phyloP scores from a whole-genome alignment of 1,284 basidiomycete species.

The Leccinum fuscescens region DNA sequence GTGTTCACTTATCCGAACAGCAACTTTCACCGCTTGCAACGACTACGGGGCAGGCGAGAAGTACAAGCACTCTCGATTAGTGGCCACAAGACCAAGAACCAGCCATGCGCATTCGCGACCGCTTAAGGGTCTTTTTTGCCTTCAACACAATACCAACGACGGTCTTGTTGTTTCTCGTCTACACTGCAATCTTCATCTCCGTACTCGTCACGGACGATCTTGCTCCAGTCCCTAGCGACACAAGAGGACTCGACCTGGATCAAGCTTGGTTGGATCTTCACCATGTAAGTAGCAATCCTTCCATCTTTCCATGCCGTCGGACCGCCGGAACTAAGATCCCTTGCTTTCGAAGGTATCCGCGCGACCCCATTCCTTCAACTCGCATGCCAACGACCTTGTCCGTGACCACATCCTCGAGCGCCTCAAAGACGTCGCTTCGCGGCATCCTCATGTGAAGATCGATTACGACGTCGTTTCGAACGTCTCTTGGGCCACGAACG shows the following conservation, averaged over 20 bases:
- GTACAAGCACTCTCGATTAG: not conserved
- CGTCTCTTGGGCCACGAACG: constrained; percentile 44
- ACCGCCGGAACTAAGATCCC: not conserved
- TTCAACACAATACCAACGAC: constrained; percentile 51
- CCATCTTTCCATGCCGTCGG: not conserved
- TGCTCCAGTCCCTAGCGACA: constrained; percentile 45
- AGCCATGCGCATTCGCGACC: constrained; percentile 24
- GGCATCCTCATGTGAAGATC: constrained; percentile 46
- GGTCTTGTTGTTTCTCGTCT: constrained; percentile 49
- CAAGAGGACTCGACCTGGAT: constrained; percentile 52
- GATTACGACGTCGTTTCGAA: constrained; percentile 59
- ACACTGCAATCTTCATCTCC: constrained; percentile 50
- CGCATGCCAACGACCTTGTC: constrained; percentile 70
- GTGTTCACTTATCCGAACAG: too few species aligned
- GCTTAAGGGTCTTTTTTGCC: constrained; percentile 25
- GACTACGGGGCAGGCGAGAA: too few species aligned
- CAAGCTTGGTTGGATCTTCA: constrained; percentile 63
- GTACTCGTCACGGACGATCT: constrained; percentile 56
- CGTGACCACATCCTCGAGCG: constrained; percentile 57
- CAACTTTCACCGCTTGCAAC: too few species aligned
- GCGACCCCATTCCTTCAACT: constrained; percentile 72
- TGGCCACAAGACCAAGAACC: not conserved
- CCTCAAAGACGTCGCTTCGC: constrained; percentile 44
- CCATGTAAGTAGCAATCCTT: constrained; percentile 38
- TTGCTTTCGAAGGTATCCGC: constrained; percentile 51